Evolutionary conservation across 2,329 filamentous ascomycete genomes (phyloP), one percentile per base, ranked within the genome.

Genomic region (Colletotrichum liriopes): DNA sequence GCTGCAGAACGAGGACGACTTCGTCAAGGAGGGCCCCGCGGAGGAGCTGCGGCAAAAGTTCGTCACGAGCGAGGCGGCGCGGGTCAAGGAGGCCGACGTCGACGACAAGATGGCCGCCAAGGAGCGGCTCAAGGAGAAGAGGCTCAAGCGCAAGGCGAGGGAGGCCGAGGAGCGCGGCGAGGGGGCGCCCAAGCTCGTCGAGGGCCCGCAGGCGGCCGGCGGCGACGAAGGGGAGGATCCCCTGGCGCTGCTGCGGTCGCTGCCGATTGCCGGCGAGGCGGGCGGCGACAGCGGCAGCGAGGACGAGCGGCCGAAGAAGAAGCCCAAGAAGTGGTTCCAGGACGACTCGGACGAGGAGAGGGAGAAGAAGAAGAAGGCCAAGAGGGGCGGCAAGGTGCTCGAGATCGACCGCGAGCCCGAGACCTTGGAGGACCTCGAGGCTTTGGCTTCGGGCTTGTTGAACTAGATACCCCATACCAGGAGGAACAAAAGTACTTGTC

Each of bases 1-100:
- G 81, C 91, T 99, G 76, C 93, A 96, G 79, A 90, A 93, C 81
- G 94, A 98, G 82, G 91, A 92, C 0, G 90, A 92, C 75, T 99
- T 98, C 87, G 87, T 86, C 74, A 88, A 89, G 49, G 89, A 91
- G 65, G 96, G 96, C 45, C 86, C 92, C 32, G 93, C 94, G 3
- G 93, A 95, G 75, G 89, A 89, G 60, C 94, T 97, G 82, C 89
- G 94, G 58, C 86, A 88, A 76, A 89, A 88, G 75, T 99, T 98
- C 85, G 85, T 98, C 80, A 91, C 93, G 59, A 88, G 88, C 73
- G 96, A 98, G 81, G 85, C 89, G 14, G 88, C 89, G 76, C 89
- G 92, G 74, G 94, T 97, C 39, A 87, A 88, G 75, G 86, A 90
- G 77, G 94, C 92, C 26, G 96, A 99, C 84, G 82, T 93, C 45